These are phyloP conservation scores for Nakazawaea ernobii DNA, from an alignment of 805 yeast species.

Conservation along the genomic window DNA sequence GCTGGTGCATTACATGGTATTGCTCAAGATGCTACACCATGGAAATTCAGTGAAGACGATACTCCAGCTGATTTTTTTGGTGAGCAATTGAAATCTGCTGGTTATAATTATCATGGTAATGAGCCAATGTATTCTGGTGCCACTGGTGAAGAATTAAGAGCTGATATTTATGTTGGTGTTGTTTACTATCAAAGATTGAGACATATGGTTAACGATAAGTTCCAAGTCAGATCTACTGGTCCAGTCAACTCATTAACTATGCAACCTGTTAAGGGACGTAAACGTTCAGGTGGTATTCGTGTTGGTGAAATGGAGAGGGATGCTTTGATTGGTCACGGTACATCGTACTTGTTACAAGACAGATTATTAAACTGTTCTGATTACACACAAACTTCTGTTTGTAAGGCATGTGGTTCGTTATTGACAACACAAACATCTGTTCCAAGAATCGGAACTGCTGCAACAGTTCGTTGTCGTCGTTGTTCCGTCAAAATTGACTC, in stretches of 20 bases:
- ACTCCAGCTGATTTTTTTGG: constrained; percentile 98
- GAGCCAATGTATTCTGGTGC: constrained; percentile 99
- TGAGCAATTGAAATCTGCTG: constrained; percentile 80
- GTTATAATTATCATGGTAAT: constrained; percentile 96
- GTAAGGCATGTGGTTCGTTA: constrained; percentile 91
- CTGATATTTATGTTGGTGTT: constrained; percentile 93
- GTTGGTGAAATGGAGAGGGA: constrained; percentile 99
- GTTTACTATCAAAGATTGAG: constrained; percentile 97
- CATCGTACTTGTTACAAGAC: constrained; percentile 91
- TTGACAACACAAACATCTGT: constrained; percentile 86
- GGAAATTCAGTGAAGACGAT: constrained; percentile 85
- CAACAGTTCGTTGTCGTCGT: constrained; percentile 82
- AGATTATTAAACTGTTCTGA: constrained; percentile 93
- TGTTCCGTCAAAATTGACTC: constrained; percentile 73
- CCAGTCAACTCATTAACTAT: constrained; percentile 94
- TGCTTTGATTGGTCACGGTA: constrained; percentile 97
- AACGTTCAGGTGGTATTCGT: constrained; percentile 98
- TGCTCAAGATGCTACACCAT: constrained; percentile 96
- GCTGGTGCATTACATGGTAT: constrained; percentile 98
- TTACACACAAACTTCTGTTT: constrained; percentile 84
- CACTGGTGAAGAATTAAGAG: constrained; percentile 95
- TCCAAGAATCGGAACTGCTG: constrained; percentile 79
- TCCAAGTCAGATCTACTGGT: constrained; percentile 98
- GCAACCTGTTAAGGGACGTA: constrained; percentile 99
- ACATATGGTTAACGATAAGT: constrained; percentile 99